Evolutionary conservation across 2,329 filamentous ascomycete genomes (phyloP).

Genomic region (Coniochaeta sp.): DNA sequence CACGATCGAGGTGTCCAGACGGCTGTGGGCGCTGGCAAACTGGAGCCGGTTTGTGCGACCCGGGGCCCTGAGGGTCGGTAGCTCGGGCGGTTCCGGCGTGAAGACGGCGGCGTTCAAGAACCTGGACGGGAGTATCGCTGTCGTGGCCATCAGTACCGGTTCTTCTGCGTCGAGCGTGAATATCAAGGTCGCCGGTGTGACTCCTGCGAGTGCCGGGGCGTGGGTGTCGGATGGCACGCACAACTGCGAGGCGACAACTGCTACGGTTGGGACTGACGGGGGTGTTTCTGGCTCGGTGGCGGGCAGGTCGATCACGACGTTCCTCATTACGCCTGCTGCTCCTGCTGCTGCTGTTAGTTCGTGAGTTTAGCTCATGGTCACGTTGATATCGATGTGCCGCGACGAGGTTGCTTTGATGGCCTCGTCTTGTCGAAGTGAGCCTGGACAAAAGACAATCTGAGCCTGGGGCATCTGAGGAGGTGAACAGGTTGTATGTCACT

Average conservation of each 20-base stretch:
- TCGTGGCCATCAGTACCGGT: conserved; percentile 25
- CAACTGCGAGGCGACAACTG: conserved; percentile 13
- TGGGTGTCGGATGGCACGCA: conserved; percentile 17
- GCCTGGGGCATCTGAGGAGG: too few relatives aligned
- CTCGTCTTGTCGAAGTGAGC: too few relatives aligned
- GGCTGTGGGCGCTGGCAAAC: conserved; percentile 33
- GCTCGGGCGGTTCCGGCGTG: conserved; percentile 18
- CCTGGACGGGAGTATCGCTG: conserved; percentile 26
- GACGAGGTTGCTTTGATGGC: not conserved
- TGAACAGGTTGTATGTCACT: too few relatives aligned
- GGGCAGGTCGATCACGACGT: conserved; percentile 19
- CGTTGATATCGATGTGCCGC: not conserved
- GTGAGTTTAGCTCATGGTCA: not conserved
- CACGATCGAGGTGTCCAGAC: conserved; percentile 24
- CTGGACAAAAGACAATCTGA: too few relatives aligned
- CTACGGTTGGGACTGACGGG: conserved; percentile 12
- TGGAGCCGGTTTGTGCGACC: conserved; percentile 30
- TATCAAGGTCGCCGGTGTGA: conserved; percentile 9
- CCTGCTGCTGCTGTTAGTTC: not conserved
- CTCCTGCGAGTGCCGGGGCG: conserved; percentile 10
- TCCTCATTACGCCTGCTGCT: conserved; percentile 5
- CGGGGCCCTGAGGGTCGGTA: conserved; percentile 24
- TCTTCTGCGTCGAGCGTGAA: conserved; percentile 9
- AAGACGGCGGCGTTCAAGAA: conserved; percentile 28
- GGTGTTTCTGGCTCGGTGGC: conserved; percentile 21